Percentiles rank a stretch among this genome's conserved stretches.
These are phyloP conservation scores for Cruciata laevipes DNA, from an alignment of 257 asterid genomes.

Conservation along the genomic window DNA sequence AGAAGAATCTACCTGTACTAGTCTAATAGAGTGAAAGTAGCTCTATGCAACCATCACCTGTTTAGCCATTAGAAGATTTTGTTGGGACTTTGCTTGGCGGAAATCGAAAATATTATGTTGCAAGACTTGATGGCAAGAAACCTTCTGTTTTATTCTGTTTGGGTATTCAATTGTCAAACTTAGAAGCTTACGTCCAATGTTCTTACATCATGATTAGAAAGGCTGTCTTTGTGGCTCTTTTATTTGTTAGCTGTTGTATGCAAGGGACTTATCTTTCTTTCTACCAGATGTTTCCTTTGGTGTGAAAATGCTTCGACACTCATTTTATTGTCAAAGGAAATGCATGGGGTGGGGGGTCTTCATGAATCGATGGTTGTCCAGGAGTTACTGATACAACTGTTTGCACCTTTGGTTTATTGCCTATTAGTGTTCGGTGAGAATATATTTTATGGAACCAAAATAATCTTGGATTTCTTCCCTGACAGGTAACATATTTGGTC, in stretches of 20 bases:
- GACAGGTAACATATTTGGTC: conserved; percentile 42
- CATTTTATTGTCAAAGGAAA: neutral
- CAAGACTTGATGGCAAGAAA: neutral
- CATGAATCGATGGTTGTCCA: neutral
- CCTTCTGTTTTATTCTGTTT: too few relatives aligned
- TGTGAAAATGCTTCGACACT: neutral
- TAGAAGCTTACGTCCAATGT: neutral
- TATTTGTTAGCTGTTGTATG: neutral
- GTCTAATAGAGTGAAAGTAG: neutral
- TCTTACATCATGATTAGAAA: neutral
- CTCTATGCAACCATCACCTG: neutral
- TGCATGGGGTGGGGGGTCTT: neutral
- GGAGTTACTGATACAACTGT: neutral
- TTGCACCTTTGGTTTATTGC: conserved; percentile 8
- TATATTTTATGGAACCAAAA: conserved; percentile 21
- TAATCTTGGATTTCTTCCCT: conserved; percentile 4
- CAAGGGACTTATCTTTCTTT: neutral
- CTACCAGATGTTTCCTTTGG: neutral
- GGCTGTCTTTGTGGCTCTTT: neutral
- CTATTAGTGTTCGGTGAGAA: conserved; percentile 30
- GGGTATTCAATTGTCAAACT: neutral
- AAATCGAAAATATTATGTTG: neutral
- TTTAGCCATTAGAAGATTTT: neutral
- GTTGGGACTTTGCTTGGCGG: neutral
- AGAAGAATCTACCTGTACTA: too few relatives aligned